phyloP scores from a whole-genome alignment of 768 basidiomycete genomes.

The Lentinula aciculospora region DNA sequence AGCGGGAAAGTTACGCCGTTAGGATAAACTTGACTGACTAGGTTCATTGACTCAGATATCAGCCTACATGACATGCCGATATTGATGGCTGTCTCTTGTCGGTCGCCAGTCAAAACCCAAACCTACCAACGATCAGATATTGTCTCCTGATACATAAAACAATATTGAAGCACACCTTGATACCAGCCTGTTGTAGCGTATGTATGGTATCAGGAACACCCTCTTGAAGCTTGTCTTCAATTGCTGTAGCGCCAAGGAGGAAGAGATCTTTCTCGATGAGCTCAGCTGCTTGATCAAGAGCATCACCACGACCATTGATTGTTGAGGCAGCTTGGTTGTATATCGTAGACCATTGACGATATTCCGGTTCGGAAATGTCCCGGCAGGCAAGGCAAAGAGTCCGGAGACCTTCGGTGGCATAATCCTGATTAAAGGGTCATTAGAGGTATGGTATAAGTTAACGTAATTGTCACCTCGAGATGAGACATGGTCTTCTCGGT shows the following conservation, averaged over 20 bases:
- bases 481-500: constrained; percentile 84
- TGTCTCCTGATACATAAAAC: not conserved
- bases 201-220: constrained; percentile 98
- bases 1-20: not conserved
- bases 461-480: constrained; percentile 62
- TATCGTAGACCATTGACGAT: constrained; percentile 80
- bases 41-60: constrained; percentile 97
- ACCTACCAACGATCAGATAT: constrained; percentile 40
- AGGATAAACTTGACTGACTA: constrained; percentile 48
- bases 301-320: constrained; percentile 91
- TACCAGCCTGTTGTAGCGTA: constrained; percentile 95
- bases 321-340: constrained; percentile 93
- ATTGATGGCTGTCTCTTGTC: constrained; percentile 99
- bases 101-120: constrained; percentile 97
- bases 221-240: constrained; percentile 98
- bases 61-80: constrained; percentile 96
- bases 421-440: constrained; percentile 51
- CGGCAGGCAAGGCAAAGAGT: constrained; percentile 96
- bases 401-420: constrained; percentile 93
- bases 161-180: constrained; percentile 55
- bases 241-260: constrained; percentile 92
- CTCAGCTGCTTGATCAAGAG: constrained; percentile 91
- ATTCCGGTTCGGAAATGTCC: constrained; percentile 88
- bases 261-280: constrained; percentile 93
- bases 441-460: not conserved